Conservation (phyloP, 768 basidiomycete species). For the Scleroderma bovista region DNA sequence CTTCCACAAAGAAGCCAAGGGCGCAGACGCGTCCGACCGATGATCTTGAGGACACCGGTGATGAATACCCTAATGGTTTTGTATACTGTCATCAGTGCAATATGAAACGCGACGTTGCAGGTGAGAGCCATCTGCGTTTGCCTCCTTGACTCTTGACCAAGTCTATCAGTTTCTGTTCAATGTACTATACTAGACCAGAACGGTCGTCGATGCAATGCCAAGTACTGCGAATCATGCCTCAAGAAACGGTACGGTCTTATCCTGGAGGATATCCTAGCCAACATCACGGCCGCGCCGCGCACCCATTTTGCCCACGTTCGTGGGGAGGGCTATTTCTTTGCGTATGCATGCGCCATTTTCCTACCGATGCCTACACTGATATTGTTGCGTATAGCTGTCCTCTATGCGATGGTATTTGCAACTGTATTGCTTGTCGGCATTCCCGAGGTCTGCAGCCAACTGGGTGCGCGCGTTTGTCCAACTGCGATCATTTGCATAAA, state of each 20-base stretch:
- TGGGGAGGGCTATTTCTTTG: slow-evolving; percentile 42
- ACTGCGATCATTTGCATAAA: slow-evolving; percentile 1
- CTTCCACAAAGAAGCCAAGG: slow-evolving; percentile 15
- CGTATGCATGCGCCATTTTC: slow-evolving; percentile 32
- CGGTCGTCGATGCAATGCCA: slow-evolving; percentile 44
- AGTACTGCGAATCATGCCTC: slow-evolving; percentile 63
- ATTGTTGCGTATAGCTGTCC: slow-evolving; percentile 49
- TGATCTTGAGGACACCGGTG: slow-evolving; percentile 9
- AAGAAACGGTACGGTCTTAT: slow-evolving; percentile 55
- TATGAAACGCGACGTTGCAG: slow-evolving; percentile 48
- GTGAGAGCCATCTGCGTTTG: slow-evolving; percentile 30
- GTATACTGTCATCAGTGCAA: slow-evolving; percentile 72
- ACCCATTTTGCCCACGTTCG: slow-evolving; percentile 23
- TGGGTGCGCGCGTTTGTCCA: slow-evolving; percentile 38
- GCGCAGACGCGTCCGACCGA: slow-evolving; percentile 28
- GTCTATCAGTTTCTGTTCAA: slow-evolving; percentile 26
- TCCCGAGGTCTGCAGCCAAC: slow-evolving; percentile 53
- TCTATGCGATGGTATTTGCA: slow-evolving; percentile 60
- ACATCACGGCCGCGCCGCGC: slow-evolving; percentile 23
- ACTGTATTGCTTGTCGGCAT: slow-evolving; percentile 62
- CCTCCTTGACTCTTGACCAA: not conserved
- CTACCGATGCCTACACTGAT: slow-evolving; percentile 8
- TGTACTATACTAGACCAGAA: slow-evolving; percentile 33
- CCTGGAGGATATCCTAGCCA: slow-evolving; percentile 39
- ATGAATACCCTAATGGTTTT: slow-evolving; percentile 34